Conservation (phyloP, 2,329 filamentous ascomycete genomes). For the Colletotrichum liaoningense region DNA sequence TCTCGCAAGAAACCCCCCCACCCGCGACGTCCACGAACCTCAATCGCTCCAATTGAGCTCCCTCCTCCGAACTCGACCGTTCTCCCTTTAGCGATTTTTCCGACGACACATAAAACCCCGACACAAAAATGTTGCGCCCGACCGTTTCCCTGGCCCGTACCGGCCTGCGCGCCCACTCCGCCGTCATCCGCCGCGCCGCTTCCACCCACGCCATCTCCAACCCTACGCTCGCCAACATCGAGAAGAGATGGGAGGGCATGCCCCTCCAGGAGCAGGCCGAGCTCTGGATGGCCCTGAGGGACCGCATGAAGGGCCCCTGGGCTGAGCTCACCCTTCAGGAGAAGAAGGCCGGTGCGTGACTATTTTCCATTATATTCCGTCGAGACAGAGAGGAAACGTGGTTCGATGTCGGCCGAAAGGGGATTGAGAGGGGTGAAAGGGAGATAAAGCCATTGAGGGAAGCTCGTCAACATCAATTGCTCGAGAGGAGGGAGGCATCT, state of each 20-base stretch:
- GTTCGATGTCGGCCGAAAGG: conserved; percentile 10
- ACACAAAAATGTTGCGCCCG: conserved; percentile 63
- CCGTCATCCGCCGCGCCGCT: conserved; percentile 63
- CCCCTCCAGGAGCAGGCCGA: conserved; percentile 99
- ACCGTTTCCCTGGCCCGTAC: conserved; percentile 65
- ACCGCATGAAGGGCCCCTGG: conserved; percentile 99
- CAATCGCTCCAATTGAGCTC: conserved; percentile 46
- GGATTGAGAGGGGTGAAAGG: background rate
- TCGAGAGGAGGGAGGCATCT: background rate
- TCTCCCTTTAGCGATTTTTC: conserved; percentile 31
- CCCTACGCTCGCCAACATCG: conserved; percentile 96
- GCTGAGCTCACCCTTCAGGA: conserved; percentile 93
- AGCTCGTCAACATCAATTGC: background rate
- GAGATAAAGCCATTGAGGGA: background rate
- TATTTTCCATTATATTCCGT: conserved; percentile 5
- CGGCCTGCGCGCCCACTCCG: conserved; percentile 53
- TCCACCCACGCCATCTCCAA: conserved; percentile 96
- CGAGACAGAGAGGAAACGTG: conserved; percentile 3
- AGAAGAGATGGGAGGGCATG: conserved; percentile 99
- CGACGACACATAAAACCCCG: conserved; percentile 28
- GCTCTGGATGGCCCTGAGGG: conserved; percentile 97
- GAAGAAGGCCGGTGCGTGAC: conserved; percentile 96
- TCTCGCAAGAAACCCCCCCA: conserved; percentile 11
- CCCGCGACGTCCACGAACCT: conserved; percentile 20
- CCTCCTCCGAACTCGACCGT: conserved; percentile 31